Evolutionary conservation across 164 flowering plant genomes (phyloP).

Genomic region (Dillenia turbinata): DNA sequence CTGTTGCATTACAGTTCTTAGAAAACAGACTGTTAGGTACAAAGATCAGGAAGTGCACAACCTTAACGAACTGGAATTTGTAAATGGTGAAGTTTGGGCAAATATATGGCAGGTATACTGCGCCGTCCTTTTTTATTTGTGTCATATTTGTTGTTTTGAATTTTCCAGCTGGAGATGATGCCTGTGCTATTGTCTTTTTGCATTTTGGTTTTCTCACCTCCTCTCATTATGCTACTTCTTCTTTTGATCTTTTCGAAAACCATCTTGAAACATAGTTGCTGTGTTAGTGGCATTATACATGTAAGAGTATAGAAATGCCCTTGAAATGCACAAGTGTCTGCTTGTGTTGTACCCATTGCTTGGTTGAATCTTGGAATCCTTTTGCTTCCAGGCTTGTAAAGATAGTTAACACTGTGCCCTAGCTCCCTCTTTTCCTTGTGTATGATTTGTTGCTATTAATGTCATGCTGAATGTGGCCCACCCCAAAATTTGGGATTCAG

Average conservation of each 20-base stretch:
- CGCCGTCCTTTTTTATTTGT: background rate
- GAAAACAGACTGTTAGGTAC: slow-evolving; percentile 45
- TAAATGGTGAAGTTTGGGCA: slow-evolving; percentile 96
- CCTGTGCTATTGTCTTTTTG: background rate
- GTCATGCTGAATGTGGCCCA: background rate
- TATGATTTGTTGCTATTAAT: too few species aligned
- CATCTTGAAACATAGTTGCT: too few species aligned
- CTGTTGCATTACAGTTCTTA: slow-evolving; percentile 29
- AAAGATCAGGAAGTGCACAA: slow-evolving; percentile 62
- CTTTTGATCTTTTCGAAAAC: too few species aligned
- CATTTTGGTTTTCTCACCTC: background rate
- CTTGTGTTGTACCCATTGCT: too few species aligned
- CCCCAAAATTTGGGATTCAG: too few species aligned
- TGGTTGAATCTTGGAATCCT: too few species aligned
- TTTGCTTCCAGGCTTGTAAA: too few species aligned
- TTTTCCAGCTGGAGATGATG: background rate
- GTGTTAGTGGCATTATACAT: background rate
- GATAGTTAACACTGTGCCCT: too few species aligned
- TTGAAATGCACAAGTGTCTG: too few species aligned
- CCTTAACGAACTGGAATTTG: slow-evolving; percentile 87
- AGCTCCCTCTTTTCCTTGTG: too few species aligned
- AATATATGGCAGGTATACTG: slow-evolving; percentile 71
- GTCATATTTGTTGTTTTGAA: background rate
- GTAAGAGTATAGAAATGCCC: too few species aligned
- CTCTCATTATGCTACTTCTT: too few species aligned